Evolutionary conservation across 257 asterid genomes (phyloP), one percentile per base, ranked within the genome.

Genomic region (Schizonepeta tenuifolia): DNA sequence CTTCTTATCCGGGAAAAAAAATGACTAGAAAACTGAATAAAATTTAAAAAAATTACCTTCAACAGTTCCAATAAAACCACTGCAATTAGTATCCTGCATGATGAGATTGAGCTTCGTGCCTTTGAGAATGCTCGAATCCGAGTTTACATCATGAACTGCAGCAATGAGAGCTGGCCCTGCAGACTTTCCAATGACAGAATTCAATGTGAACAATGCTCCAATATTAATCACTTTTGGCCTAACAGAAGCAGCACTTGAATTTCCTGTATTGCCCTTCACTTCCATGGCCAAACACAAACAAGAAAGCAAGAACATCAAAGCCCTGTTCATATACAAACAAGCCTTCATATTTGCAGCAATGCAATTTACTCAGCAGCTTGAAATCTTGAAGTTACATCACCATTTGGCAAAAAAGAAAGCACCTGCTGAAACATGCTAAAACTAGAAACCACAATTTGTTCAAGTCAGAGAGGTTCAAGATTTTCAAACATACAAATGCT

Each of bases 21-120:
- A 9, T 33, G 9, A 0, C 24, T 17, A 50, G 26, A 50, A 17
- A 49, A 17, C 56, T 50, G 17, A 59, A 58, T 7, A 55, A 2
- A 58, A 21, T 9, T 6, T 26, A 28, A 14, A 51, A 8, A 6
- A 28, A 28, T 67, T 85, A 94, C 97, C 97, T 81, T 89, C 97
- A 79, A 91, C 75, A 15, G 89, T 89, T 64, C 96, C 99, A 72
- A 88, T 60, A 78, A 89, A 94, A 11, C 89, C 95, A 76, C 97
- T 94, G 90, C 97, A 94, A 57, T 91, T 91, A 6, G 99, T 94
- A 68, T 94, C 97, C 82, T 83, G 93, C 65, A 88, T 41, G 21
- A 88, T 74, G 70, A 94, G 90, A 47, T 82, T 89, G 74, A 94
- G 74, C 55, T 79, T 84, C 5, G 86, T 80, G 70, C 82, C 88